A percentile compares a stretch with the other conserved stretches of the same genome.
Evolutionary conservation across 805 yeast genomes (phyloP).

Genomic region (Kazachstania psychrophila): DNA sequence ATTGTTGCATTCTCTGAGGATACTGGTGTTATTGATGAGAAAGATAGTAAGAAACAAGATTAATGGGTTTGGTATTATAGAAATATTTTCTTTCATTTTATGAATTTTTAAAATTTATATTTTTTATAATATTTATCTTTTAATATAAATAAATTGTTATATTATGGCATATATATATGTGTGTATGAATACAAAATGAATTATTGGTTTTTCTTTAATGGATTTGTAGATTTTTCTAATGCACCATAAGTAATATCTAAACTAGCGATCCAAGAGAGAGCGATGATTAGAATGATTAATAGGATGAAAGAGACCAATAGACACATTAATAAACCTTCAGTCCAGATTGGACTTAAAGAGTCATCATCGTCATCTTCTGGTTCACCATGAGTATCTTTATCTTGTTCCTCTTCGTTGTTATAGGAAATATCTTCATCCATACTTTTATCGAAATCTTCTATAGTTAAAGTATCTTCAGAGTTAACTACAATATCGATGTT

Average conservation of each 20-base stretch:
- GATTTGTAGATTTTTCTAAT: slow-evolving; percentile 48
- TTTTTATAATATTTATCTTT: neutral
- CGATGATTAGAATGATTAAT: slow-evolving; percentile 46
- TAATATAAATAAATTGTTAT: neutral
- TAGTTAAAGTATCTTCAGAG: slow-evolving; percentile 5
- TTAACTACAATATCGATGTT: slow-evolving; percentile 19
- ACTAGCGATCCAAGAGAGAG: slow-evolving; percentile 62
- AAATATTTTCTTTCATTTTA: neutral
- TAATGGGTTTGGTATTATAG: slow-evolving; percentile 15
- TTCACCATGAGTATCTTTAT: slow-evolving; percentile 1
- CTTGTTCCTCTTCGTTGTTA: neutral
- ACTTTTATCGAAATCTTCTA: slow-evolving; percentile 4
- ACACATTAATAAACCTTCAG: slow-evolving; percentile 65
- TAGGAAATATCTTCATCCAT: neutral
- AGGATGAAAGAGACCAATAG: slow-evolving; percentile 56
- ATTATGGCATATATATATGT: neutral
- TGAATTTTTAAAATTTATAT: neutral
- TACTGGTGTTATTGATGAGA: slow-evolving; percentile 28
- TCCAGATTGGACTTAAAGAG: slow-evolving; percentile 27
- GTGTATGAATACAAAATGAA: neutral
- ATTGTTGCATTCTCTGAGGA: slow-evolving; percentile 69
- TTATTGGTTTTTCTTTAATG: slow-evolving; percentile 25
- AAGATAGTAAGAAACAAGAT: slow-evolving; percentile 33
- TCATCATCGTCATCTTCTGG: slow-evolving; percentile 13
- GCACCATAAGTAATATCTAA: slow-evolving; percentile 74